phyloP scores from a whole-genome alignment of 75 land plant genomes.

The Pinus albicaulis region DNA sequence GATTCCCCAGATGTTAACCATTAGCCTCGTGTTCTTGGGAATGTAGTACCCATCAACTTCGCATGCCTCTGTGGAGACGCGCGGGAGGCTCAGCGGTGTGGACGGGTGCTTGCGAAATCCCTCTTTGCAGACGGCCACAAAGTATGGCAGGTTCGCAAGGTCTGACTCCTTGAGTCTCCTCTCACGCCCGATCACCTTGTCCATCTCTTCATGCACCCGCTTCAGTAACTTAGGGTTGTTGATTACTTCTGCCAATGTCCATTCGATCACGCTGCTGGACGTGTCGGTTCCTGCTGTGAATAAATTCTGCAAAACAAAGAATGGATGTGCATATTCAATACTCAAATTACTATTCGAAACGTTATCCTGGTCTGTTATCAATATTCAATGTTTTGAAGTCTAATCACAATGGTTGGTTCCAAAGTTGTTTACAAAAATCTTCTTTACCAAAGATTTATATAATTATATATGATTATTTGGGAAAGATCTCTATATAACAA shows the following conservation, averaged over 20 bases:
- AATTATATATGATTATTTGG: too few relatives aligned
- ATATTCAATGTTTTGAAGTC: too few relatives aligned
- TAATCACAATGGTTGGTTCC: too few relatives aligned
- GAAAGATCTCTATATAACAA: too few relatives aligned
- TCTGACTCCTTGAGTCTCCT: slow-evolving; percentile 8
- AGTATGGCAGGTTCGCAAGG: slow-evolving; percentile 6
- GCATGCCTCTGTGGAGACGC: slow-evolving; percentile 2
- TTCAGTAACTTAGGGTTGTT: slow-evolving; percentile 15
- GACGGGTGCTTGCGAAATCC: slow-evolving; percentile 19
- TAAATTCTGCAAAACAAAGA: slow-evolving; percentile 1
- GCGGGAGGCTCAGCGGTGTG: slow-evolving; percentile 20
- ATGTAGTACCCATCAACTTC: slow-evolving; percentile 21
- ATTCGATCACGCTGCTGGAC: slow-evolving; percentile 18
- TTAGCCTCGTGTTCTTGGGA: slow-evolving; percentile 16
- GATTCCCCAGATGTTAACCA: slow-evolving; percentile 26
- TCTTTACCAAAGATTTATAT: too few relatives aligned
- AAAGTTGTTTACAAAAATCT: too few relatives aligned
- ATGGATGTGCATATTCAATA: too few relatives aligned
- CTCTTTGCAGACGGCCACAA: slow-evolving; percentile 16
- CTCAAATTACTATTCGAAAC: fast-evolving
- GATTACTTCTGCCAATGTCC: slow-evolving; percentile 39
- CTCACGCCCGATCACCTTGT: slow-evolving; percentile 6
- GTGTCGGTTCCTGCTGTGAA: slow-evolving; percentile 33
- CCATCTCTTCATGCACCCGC: slow-evolving; percentile 9
- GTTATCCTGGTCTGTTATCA: too few relatives aligned